Evolutionary conservation across 352 stramenopile genomes (phyloP), one percentile per base, ranked within the genome.

Genomic region (Globisporangium acanthophoron): DNA sequence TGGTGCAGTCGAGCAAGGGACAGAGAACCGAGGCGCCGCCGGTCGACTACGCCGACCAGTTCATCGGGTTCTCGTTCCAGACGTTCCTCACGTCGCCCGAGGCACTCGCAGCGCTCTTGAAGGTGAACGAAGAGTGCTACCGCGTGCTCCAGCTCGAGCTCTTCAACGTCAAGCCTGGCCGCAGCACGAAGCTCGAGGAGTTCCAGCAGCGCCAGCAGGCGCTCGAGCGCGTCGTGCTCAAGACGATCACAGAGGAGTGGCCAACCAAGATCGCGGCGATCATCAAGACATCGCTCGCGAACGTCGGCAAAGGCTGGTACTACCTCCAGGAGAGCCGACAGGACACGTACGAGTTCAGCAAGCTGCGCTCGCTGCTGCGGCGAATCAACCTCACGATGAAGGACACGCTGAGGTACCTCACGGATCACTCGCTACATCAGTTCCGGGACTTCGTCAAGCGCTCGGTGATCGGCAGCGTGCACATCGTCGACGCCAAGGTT

Each of bases 271-370:
- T 94, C 13, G 76, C 79, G 0, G 64, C 46, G 0, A 87, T 90
- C 43, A 88, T 93, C 61, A 85, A 86, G 56, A 71, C 69, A 0
- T 87, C 81, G 7, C 69, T 95, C 1, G 76, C 69, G 0, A 88
- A 87, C 51, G 79, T 92, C 3, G 83, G 83, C 0, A 95, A 95
- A 59, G 85, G 85, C 9, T 93, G 84, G 81, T 94, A 93, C 53
- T 90, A 90, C 44, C 54, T 94, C 6, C 84, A 94, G 33, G 85
- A 94, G 43, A 90, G 78, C 0, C 74, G 78, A 0, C 83, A 91
- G 64, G 85, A 94, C 59, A 92, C 84, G 39, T 94, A 94, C 66
- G 84, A 94, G 59, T 93, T 93, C 66, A 93, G 83, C 55, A 94
- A 94, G 47, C 65, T 94, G 2, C 74, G 84, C 1, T 87, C 81